Percentiles rank a stretch among this genome's conserved stretches.
These are phyloP conservation scores for Cymbopogon flexuosus DNA, from an alignment of 202 grass and related monocot genomes.

Conservation along the genomic window DNA sequence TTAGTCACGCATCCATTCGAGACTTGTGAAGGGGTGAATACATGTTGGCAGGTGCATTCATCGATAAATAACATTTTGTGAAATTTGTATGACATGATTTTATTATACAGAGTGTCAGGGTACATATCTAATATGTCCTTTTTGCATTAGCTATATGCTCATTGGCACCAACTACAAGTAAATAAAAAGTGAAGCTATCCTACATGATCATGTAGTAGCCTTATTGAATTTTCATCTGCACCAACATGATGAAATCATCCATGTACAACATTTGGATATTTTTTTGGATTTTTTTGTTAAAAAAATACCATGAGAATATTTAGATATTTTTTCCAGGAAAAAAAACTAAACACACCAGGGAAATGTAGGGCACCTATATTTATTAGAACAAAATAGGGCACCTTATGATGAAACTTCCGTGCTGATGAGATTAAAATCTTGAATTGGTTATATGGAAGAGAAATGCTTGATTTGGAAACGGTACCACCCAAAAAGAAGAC, in stretches of 20 bases:
- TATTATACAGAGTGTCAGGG: background rate
- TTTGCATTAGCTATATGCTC: background rate
- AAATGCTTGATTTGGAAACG: conserved; percentile 41
- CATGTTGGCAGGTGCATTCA: background rate
- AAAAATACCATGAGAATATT: background rate
- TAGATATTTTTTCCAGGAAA: background rate
- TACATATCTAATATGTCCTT: background rate
- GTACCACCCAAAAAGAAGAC: conserved; percentile 62
- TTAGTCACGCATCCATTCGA: background rate
- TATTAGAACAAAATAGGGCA: conserved; percentile 19
- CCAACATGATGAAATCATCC: background rate
- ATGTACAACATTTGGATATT: background rate
- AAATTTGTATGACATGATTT: background rate
- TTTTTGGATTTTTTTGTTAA: background rate
- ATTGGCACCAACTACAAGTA: background rate
- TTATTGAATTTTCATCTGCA: background rate
- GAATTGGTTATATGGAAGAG: conserved; percentile 46
- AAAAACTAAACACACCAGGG: background rate
- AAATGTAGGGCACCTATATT: background rate
- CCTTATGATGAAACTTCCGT: conserved; percentile 52
- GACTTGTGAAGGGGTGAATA: background rate
- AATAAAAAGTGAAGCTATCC: background rate
- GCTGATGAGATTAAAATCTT: conserved; percentile 39
- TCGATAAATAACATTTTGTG: background rate
- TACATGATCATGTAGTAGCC: background rate